Conservation (phyloP, 768 basidiomycete species). For the Suillus clintonianus region DNA sequence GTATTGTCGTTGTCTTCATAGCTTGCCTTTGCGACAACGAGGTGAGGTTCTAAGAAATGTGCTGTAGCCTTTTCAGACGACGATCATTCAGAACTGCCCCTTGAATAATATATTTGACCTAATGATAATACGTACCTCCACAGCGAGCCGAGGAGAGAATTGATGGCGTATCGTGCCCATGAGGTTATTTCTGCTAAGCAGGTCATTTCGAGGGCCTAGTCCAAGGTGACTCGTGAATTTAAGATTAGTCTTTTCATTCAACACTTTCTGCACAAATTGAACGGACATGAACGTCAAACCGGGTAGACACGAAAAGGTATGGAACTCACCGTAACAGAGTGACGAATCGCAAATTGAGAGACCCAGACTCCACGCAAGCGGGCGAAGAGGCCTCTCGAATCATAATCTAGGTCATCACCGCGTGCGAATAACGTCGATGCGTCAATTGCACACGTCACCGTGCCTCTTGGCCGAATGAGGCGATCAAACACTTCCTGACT, state of each 20-base stretch:
- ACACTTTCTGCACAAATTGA: conserved; percentile 42
- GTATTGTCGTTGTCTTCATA: conserved; percentile 54
- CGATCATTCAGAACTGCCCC: conserved; percentile 3
- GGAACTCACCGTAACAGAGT: conserved; percentile 45
- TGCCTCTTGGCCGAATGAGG: conserved; percentile 47
- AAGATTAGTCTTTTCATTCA: conserved; percentile 48
- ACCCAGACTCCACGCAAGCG: conserved; percentile 39
- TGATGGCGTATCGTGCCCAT: conserved; percentile 77
- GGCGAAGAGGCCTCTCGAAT: conserved; percentile 29
- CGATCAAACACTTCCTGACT: conserved; percentile 38
- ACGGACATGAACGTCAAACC: conserved; percentile 20
- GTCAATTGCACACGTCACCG: conserved; percentile 46
- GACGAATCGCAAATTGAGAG: conserved; percentile 40
- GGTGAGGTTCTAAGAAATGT: conserved; percentile 42
- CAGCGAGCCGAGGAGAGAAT: conserved; percentile 62
- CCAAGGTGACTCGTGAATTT: conserved; percentile 42
- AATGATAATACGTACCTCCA: conserved; percentile 40
- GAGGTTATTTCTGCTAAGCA: conserved; percentile 43
- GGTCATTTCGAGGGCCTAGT: conserved; percentile 12
- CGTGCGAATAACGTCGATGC: conserved; percentile 49
- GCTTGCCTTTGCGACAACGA: conserved; percentile 42
- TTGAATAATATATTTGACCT: conserved; percentile 14
- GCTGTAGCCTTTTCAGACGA: conserved; percentile 36
- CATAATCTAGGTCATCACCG: conserved; percentile 30
- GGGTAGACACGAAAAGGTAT: neutral